These are phyloP conservation scores for Kuraishia floccosa DNA, from an alignment of 805 yeast genomes.

Conservation along the genomic window DNA sequence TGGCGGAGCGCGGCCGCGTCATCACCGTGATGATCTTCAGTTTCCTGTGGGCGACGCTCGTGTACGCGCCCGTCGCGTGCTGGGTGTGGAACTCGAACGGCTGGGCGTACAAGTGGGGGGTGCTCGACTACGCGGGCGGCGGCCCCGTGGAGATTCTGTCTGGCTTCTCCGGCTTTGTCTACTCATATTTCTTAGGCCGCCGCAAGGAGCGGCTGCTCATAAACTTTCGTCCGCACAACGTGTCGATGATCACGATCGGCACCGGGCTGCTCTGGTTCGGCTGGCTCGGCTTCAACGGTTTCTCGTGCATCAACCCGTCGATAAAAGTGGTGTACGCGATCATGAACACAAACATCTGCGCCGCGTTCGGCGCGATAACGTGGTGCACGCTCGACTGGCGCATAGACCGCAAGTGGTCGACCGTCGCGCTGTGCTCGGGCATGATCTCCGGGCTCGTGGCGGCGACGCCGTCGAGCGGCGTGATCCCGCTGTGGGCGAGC, in stretches of 20 bases:
- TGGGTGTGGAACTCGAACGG: constrained; percentile 95
- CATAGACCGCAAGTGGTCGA: constrained; percentile 82
- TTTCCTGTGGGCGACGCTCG: constrained; percentile 84
- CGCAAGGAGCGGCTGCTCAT: constrained; percentile 67
- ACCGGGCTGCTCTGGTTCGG: constrained; percentile 86
- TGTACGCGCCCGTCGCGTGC: constrained; percentile 88
- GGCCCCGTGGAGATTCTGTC: constrained; percentile 93
- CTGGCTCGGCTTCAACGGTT: constrained; percentile 94
- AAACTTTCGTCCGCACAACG: constrained; percentile 92
- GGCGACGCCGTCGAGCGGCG: constrained; percentile 91
- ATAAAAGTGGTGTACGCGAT: constrained; percentile 80
- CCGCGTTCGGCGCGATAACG: constrained; percentile 81
- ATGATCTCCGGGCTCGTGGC: constrained; percentile 93
- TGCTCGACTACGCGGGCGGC: constrained; percentile 94
- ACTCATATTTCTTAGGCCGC: constrained; percentile 70
- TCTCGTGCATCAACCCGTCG: constrained; percentile 74
- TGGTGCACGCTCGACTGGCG: constrained; percentile 91
- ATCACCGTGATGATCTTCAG: constrained; percentile 74
- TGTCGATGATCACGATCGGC: constrained; percentile 82
- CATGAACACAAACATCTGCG: constrained; percentile 84
- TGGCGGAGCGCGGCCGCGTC: constrained; percentile 87
- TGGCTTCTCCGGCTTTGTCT: constrained; percentile 85
- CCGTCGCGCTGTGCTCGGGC: constrained; percentile 94
- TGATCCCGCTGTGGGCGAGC: constrained; percentile 86
- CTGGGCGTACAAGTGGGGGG: constrained; percentile 92